phyloP scores from a whole-genome alignment of 805 yeast genomes.

The Kodamaea fukazawae region DNA sequence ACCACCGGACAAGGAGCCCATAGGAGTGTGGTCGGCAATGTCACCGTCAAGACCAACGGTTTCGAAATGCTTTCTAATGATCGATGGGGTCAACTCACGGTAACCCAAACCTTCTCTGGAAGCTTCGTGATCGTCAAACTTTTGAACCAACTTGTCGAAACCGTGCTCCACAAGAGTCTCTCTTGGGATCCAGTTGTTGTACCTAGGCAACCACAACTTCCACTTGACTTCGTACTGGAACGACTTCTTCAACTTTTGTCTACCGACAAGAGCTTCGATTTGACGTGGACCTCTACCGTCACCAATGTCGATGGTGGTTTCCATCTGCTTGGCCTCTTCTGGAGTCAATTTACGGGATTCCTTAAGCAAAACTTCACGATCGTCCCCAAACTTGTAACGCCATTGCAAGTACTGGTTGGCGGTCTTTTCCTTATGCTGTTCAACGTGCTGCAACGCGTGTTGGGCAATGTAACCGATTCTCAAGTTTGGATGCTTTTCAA shows the following conservation, averaged over 20 bases:
- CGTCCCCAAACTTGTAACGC: conserved; percentile 98
- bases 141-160: conserved; percentile 41
- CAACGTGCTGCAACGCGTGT: conserved; percentile 96
- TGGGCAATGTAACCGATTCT: conserved; percentile 99
- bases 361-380: conserved; percentile 91
- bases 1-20: conserved; percentile 97
- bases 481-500: conserved; percentile 96
- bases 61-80: conserved; percentile 93
- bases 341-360: conserved; percentile 86
- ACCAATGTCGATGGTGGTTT: conserved; percentile 69
- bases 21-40: conserved; percentile 96
- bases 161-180: conserved; percentile 72
- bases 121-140: conserved; percentile 48
- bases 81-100: conserved; percentile 71
- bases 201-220: conserved; percentile 88
- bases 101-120: conserved; percentile 49
- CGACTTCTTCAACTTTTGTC: conserved; percentile 93
- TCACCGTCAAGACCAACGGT: conserved; percentile 97
- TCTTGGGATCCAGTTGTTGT: conserved; percentile 89
- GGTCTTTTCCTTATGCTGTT: conserved; percentile 94
- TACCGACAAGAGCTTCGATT: conserved; percentile 93
- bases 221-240: conserved; percentile 97
- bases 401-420: conserved; percentile 97
- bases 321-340: conserved; percentile 71
- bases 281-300: conserved; percentile 89